These are phyloP conservation scores for Phylloporus scabripes DNA, from an alignment of 768 basidiomycete genomes.

Conservation along the genomic window DNA sequence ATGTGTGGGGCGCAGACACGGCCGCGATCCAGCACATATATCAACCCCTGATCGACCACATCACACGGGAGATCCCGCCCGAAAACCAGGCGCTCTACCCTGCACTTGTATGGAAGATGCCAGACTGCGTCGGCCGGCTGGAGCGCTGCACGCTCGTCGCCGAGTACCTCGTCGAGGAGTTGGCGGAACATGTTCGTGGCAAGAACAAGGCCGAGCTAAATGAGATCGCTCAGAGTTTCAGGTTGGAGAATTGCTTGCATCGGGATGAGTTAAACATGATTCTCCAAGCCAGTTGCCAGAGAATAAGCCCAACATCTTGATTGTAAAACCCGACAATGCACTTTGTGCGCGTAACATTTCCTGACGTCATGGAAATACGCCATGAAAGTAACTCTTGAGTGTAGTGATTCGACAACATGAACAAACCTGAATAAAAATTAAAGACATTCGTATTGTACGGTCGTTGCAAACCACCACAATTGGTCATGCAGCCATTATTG, in stretches of 20 bases:
- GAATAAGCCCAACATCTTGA: not conserved
- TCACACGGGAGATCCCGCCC: conserved; percentile 49
- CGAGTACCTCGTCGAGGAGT: conserved; percentile 68
- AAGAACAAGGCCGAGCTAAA: conserved; percentile 60
- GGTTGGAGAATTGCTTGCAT: conserved; percentile 62
- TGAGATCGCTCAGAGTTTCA: conserved; percentile 69
- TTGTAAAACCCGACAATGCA: not conserved
- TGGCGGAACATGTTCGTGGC: conserved; percentile 64
- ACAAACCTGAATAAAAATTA: too few species aligned
- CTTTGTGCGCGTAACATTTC: not conserved
- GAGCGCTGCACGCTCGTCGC: conserved; percentile 63
- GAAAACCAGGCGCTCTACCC: conserved; percentile 56
- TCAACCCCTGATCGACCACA: conserved; percentile 58
- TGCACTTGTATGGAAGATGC: conserved; percentile 55
- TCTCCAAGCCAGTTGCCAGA: conserved; percentile 30
- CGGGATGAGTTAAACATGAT: conserved; percentile 61
- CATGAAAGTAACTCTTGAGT: not conserved
- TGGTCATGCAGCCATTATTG: not conserved
- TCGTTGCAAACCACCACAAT: too few species aligned
- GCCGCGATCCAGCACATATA: conserved; percentile 51
- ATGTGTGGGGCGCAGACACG: conserved; percentile 75
- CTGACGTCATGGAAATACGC: too few species aligned
- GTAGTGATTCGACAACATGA: not conserved
- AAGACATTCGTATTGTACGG: too few species aligned
- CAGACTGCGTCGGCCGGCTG: conserved; percentile 50